A percentile compares a stretch with the other conserved stretches of the same genome.
These are phyloP conservation scores for Pseudocohnilembus persalinus DNA, from an alignment of 169 alveolate species.

Conservation along the genomic window DNA sequence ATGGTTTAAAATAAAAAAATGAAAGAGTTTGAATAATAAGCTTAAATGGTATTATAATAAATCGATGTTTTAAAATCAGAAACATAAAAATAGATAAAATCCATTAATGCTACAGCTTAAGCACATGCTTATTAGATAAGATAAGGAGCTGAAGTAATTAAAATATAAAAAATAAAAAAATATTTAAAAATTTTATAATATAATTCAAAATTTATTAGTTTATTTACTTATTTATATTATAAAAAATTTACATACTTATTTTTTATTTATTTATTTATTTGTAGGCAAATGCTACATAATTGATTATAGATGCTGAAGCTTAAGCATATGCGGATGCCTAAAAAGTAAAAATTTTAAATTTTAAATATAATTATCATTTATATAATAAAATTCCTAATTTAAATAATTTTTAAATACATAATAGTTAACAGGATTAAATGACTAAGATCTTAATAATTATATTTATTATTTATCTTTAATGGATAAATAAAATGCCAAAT, in stretches of 20 bases:
- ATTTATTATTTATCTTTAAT: constrained; percentile 16
- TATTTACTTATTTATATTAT: too few species aligned
- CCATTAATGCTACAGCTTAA: constrained; percentile 32
- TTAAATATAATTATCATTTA: too few species aligned
- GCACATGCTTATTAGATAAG: constrained; percentile 21
- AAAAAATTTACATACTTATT: too few species aligned
- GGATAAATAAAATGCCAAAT: constrained; percentile 16
- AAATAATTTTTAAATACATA: background rate
- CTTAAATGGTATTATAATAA: constrained; percentile 32
- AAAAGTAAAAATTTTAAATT: background rate
- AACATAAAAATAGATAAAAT: constrained; percentile 30
- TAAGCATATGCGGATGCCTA: constrained; percentile 2
- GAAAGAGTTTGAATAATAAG: constrained; percentile 44
- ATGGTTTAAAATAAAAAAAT: constrained; percentile 37
- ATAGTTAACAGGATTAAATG: background rate
- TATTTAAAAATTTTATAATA: background rate
- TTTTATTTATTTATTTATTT: too few species aligned
- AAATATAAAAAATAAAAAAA: background rate
- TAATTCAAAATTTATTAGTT: too few species aligned
- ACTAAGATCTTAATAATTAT: constrained; percentile 7
- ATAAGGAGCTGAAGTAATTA: constrained; percentile 16
- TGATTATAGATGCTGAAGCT: constrained; percentile 17
- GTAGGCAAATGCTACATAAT: constrained; percentile 13
- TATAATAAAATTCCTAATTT: background rate
- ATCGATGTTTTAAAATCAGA: constrained; percentile 40